Evolutionary conservation across 768 basidiomycete species (phyloP), one percentile per base, ranked within the genome.

Genomic region (Panaeolus papilionaceus): DNA sequence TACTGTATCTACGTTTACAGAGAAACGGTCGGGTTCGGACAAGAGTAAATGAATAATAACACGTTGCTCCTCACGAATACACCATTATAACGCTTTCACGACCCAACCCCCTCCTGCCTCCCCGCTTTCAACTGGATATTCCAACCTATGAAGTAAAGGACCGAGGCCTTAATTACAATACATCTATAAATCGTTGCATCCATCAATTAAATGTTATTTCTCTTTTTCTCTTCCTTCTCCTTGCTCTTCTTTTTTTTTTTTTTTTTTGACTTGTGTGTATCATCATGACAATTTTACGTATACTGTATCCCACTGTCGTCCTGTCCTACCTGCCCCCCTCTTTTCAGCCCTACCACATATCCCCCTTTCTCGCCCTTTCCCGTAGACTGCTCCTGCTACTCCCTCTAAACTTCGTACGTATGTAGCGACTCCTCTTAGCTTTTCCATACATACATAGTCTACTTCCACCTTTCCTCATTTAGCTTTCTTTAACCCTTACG

Each of bases 1-100:
- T 64, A 64, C 62, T 72, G 58, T 69, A 23, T 23, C 23, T 63
- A 10, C 69, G 63, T 67, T 68, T 68, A 14, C 73, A 92, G 93
- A 82, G 95, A 96, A 83, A 96, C 94, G 10, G 92, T 96, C 72
- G 95, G 94, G 70, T 97, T 97, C 79, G 95, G 95, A 69, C 94
- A 96, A 75, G 95, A 96, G 80, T 96, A 87, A 84, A 77, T 26
- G 20, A 42, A 44, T 16, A 44, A 6, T 14, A 16, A 16, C 42
- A 16, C 2, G 14, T 14, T 44, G 18, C 42, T 16, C 42, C 12
- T 16, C 42, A 14, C 42, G 14, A 16, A 18, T 18, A 4, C 42
- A 4, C 47, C 47, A 49, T 11, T 11, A 20, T 26, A 2, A 20
- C 47, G 26, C 26, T 51, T 51, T 51, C 20, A 51, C 47, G 47